Conservation (phyloP, 371 early-diverging fungal species). For the Apophysomyces elegans region DNA sequence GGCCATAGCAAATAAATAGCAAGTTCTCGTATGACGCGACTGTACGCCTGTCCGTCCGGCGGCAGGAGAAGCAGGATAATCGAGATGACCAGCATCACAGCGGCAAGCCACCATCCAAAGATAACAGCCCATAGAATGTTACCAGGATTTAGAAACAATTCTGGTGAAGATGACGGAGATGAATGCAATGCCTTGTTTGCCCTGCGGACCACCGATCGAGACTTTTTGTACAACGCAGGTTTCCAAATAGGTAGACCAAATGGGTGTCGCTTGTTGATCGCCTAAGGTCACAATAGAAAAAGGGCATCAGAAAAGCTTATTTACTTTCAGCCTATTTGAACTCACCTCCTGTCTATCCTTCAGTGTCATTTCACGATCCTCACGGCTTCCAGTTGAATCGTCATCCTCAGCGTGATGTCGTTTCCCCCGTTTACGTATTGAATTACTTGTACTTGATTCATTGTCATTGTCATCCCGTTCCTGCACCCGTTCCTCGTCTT, state of each 20-base stretch:
- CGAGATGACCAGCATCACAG: slow-evolving; percentile 66
- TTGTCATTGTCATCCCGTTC: slow-evolving; percentile 17
- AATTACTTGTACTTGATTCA: slow-evolving; percentile 1
- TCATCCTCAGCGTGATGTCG: slow-evolving; percentile 30
- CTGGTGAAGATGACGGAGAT: slow-evolving; percentile 66
- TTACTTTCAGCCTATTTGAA: neutral
- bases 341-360: slow-evolving; percentile 72
- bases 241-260: slow-evolving; percentile 98
- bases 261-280: slow-evolving; percentile 87
- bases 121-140: slow-evolving; percentile 88
- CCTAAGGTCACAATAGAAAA: slow-evolving; percentile 37
- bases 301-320: neutral
- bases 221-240: slow-evolving; percentile 95
- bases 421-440: neutral
- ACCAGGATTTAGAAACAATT: slow-evolving; percentile 77
- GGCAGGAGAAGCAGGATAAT: slow-evolving; percentile 54
- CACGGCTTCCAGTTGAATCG: slow-evolving; percentile 29
- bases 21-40: slow-evolving; percentile 65
- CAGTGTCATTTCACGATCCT: slow-evolving; percentile 59
- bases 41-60: slow-evolving; percentile 61
- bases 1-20: slow-evolving; percentile 91
- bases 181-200: slow-evolving; percentile 88
- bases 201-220: slow-evolving; percentile 81
- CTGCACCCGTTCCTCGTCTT: slow-evolving; percentile 18
- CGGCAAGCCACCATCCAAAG: slow-evolving; percentile 92